A percentile compares a stretch with the other conserved stretches of the same genome.
phyloP scores from a whole-genome alignment of 495 filamentous ascomycete species.

The Penicillium coprophilum region DNA sequence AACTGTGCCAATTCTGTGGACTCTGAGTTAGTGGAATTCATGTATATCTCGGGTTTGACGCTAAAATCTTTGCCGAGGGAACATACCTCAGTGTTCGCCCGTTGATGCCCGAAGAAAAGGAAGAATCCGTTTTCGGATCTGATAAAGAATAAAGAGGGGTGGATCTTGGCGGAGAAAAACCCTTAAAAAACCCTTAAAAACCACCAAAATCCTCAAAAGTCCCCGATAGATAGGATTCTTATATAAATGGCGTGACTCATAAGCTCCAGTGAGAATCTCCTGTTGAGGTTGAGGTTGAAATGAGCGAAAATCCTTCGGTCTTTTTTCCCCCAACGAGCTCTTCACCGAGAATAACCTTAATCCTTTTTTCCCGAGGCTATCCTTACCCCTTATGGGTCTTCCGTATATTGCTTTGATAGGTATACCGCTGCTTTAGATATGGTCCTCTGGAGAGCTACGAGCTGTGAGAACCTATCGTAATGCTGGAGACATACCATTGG shows the following conservation, averaged over 20 bases:
- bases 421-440: background rate
- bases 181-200: too few relatives aligned
- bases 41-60: background rate
- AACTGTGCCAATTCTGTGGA: background rate
- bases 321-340: conserved; percentile 4
- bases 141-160: conserved; percentile 18
- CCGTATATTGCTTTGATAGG: background rate
- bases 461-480: background rate
- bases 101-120: background rate
- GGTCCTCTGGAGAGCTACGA: background rate
- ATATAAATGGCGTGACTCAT: conserved; percentile 6
- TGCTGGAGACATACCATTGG: background rate
- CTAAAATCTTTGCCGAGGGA: conserved; percentile 5
- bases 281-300: conserved; percentile 20
- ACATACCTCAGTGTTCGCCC: background rate
- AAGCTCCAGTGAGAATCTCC: background rate
- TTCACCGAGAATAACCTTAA: conserved; percentile 28
- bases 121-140: conserved; percentile 28
- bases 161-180: conserved; percentile 14
- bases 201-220: background rate
- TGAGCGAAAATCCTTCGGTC: conserved; percentile 21
- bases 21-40: background rate
- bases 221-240: conserved; percentile 1
- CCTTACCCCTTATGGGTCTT: background rate
- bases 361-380: background rate